Evolutionary conservation across 1,139 yeast genomes (phyloP).

Genomic region (Pichia sp.): DNA sequence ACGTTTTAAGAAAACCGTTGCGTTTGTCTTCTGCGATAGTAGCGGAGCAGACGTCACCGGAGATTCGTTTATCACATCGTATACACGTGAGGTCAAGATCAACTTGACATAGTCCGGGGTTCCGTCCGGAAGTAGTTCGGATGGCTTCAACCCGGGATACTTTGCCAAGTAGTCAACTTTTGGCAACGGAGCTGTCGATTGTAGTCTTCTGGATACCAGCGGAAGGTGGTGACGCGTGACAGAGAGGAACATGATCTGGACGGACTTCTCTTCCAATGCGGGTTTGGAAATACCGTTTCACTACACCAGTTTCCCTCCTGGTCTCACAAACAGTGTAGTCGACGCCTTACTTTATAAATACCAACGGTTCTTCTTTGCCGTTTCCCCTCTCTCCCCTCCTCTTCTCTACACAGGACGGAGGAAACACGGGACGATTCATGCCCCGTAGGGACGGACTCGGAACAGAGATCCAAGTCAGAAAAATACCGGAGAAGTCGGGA

Average conservation of each 20-base stretch:
- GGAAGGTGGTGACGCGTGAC: not conserved
- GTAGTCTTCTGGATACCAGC: not conserved
- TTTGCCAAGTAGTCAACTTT: not conserved
- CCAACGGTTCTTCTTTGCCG: too few relatives aligned
- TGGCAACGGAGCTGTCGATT: not conserved
- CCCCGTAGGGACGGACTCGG: not conserved
- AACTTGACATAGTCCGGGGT: constrained; percentile 89
- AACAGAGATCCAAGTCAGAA: not conserved
- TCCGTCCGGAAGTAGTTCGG: constrained; percentile 57
- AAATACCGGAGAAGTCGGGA: not conserved
- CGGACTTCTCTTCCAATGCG: not conserved
- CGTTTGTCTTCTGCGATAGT: constrained; percentile 65
- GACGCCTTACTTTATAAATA: too few relatives aligned
- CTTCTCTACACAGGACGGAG: not conserved
- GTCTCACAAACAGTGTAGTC: too few relatives aligned
- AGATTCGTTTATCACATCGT: constrained; percentile 89
- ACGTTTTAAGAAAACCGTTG: constrained; percentile 75
- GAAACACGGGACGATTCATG: not conserved
- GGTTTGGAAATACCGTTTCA: not conserved
- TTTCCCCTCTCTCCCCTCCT: not conserved
- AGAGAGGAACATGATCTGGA: not conserved
- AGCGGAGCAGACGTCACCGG: constrained; percentile 77
- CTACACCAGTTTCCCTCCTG: not conserved
- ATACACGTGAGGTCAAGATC: constrained; percentile 86
- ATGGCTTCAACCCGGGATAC: constrained; percentile 43